Conservation (phyloP, 2,329 filamentous ascomycete species). For the Exophiala sideris region DNA sequence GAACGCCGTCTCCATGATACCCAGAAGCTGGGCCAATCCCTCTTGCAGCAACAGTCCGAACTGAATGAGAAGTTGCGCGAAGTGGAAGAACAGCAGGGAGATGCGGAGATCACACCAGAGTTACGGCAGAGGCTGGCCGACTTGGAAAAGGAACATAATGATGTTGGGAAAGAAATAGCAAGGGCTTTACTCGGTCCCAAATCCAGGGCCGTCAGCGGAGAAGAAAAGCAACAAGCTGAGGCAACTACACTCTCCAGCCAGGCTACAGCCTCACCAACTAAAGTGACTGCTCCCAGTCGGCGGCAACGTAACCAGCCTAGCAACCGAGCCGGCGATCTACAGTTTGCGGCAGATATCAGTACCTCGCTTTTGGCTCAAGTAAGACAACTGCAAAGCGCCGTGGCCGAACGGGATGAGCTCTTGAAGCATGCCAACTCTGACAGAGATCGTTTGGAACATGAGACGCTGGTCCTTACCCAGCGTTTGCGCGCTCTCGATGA, state of each 20-base stretch:
- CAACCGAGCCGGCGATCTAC: conserved; percentile 88
- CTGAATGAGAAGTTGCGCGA: conserved; percentile 78
- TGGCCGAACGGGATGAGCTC: conserved; percentile 84
- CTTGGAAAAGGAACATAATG: conserved; percentile 92
- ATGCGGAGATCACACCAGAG: conserved; percentile 77
- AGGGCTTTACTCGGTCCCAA: conserved; percentile 84
- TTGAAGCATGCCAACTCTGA: conserved; percentile 72
- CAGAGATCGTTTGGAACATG: conserved; percentile 75
- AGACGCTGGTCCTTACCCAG: conserved; percentile 74
- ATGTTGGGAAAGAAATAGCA: conserved; percentile 84
- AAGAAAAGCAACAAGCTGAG: conserved; percentile 62
- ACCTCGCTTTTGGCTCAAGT: conserved; percentile 93
- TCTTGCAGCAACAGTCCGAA: conserved; percentile 82
- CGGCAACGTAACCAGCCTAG: conserved; percentile 87
- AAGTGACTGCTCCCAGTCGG: conserved; percentile 79
- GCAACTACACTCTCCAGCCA: conserved; percentile 79
- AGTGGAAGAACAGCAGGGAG: conserved; percentile 71
- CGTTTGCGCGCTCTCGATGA: conserved; percentile 81
- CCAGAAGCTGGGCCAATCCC: conserved; percentile 79
- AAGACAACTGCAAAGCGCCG: conserved; percentile 77
- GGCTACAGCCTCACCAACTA: conserved; percentile 81
- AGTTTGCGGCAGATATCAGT: conserved; percentile 97
- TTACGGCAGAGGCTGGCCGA: conserved; percentile 78
- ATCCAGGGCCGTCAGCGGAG: conserved; percentile 67
- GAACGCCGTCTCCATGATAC: conserved; percentile 88